Evolutionary conservation across 2,329 filamentous ascomycete species (phyloP), one percentile per base, ranked within the genome.

Genomic region (Apiospora marii): DNA sequence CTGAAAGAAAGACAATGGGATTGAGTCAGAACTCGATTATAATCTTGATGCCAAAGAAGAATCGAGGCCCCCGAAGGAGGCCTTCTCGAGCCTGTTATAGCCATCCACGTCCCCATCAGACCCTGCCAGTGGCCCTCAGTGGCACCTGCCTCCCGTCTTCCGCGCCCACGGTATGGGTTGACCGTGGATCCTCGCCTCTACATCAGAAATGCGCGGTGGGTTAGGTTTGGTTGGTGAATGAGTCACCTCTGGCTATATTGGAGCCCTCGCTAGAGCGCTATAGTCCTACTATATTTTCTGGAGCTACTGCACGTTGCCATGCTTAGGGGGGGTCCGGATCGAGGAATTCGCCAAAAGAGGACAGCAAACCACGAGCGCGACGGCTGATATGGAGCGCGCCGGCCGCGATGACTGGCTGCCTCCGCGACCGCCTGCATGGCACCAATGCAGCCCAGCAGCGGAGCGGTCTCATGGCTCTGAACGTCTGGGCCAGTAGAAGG

Each of bases 221-320:
- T 74, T 72, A 72, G 75, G 72, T 73, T 79, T 77, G 79, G 78
- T 80, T 80, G 78, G 79, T 73, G 73, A 77, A 76, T 81, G 78
- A 80, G 76, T 79, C 79, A 79, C 68, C 68, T 58, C 43, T 6
- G 19, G 19, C 58, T 19, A 64, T 64, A 64, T 64, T 64, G 58
- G 34, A 41, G 58, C 76, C 75, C 72, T 78, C 74, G 72, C 72
- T 74, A 75, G 76, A 69, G 77, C 73, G 74, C 75, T 64, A 64
- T 64, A 64, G 34, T 64, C 58, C 58, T 64, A 64, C 58, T 37
- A 24, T 64, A 64, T 64, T 64, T 64, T 58, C 12, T 22, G 58
- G 58, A 30, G 43, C 49, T 44, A 46, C 77, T 80, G 79, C 76
- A 78, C 70, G 75, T 75, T 72, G 75, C 76, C 78, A 79, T 80